phyloP scores from a whole-genome alignment of 495 filamentous ascomycete genomes.

The Aspergillus leporis region DNA sequence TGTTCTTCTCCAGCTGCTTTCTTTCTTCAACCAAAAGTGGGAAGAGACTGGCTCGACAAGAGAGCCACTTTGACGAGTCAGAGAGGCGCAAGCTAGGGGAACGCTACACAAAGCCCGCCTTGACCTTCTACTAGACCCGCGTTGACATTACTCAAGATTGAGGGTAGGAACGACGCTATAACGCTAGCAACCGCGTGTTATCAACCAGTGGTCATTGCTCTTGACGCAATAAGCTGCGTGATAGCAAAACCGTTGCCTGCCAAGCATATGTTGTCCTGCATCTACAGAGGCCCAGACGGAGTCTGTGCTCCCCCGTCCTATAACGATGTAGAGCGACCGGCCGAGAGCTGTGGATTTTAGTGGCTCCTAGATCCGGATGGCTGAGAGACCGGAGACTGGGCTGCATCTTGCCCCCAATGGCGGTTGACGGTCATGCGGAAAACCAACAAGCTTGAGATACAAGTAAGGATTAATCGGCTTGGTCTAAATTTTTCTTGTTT shows the following conservation, averaged over 20 bases:
- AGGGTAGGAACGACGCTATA: not conserved
- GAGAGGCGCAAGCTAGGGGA: not conserved
- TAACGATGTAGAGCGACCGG: slow-evolving; percentile 14
- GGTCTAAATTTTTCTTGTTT: not conserved
- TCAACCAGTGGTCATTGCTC: slow-evolving; percentile 10
- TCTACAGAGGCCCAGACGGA: slow-evolving; percentile 16
- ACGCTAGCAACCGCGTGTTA: slow-evolving; percentile 1
- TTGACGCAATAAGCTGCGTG: slow-evolving; percentile 18
- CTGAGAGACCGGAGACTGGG: not conserved
- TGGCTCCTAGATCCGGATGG: not conserved
- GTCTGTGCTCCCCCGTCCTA: slow-evolving; percentile 22
- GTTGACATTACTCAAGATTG: not conserved
- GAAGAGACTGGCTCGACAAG: not conserved
- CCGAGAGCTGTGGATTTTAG: slow-evolving; percentile 7
- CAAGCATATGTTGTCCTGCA: slow-evolving; percentile 19
- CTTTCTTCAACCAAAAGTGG: not conserved
- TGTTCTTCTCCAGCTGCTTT: not conserved
- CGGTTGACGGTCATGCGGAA: not conserved
- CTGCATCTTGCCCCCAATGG: not conserved
- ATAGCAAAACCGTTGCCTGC: slow-evolving; percentile 16
- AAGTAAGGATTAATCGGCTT: not conserved
- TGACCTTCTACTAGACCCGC: slow-evolving; percentile 11
- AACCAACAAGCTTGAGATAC: slow-evolving; percentile 5
- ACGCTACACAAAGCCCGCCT: slow-evolving; percentile 12
- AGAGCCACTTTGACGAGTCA: not conserved